Conservation (phyloP, 768 basidiomycete genomes). For the Kwoniella newhampshirensis region DNA sequence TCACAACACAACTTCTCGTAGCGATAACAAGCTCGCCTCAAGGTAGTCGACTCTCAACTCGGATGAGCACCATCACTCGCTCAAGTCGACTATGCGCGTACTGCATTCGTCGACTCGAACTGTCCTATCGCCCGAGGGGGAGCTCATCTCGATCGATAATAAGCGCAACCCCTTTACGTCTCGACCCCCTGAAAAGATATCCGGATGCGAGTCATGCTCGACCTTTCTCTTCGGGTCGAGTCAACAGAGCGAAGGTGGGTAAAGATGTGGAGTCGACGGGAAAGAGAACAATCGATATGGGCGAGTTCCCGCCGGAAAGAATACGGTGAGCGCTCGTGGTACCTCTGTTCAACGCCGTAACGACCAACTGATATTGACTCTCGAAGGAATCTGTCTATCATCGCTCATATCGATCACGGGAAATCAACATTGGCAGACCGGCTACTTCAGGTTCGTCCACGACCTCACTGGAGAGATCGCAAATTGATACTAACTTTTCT, state of each 20-base stretch:
- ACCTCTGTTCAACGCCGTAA: not conserved
- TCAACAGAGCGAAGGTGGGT: not conserved
- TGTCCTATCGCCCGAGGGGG: not conserved
- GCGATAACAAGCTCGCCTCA: no score
- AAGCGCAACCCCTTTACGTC: not conserved
- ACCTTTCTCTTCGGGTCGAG: not conserved
- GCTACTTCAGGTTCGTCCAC: slow-evolving; percentile 63
- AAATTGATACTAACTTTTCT: not conserved
- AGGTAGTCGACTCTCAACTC: no score
- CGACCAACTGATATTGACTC: not conserved
- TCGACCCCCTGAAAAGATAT: not conserved
- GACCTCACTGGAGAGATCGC: no score
- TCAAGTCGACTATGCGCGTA: slow-evolving; percentile 10
- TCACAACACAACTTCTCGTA: no score
- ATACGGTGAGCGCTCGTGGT: slow-evolving; percentile 43
- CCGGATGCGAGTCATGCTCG: not conserved
- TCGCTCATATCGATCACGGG: slow-evolving; percentile 97
- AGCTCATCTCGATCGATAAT: not conserved
- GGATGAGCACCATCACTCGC: slow-evolving; percentile 8
- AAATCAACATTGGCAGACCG: slow-evolving; percentile 92
- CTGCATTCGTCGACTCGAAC: slow-evolving; percentile 9
- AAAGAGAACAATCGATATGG: slow-evolving; percentile 38
- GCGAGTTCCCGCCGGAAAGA: slow-evolving; percentile 53
- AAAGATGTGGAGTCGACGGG: slow-evolving; percentile 5
- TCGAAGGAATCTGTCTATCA: slow-evolving; percentile 88